Base-by-base conservation (phyloP, 2,329 filamentous ascomycete species). In the Pseudophaeomoniella oleicola region DNA sequence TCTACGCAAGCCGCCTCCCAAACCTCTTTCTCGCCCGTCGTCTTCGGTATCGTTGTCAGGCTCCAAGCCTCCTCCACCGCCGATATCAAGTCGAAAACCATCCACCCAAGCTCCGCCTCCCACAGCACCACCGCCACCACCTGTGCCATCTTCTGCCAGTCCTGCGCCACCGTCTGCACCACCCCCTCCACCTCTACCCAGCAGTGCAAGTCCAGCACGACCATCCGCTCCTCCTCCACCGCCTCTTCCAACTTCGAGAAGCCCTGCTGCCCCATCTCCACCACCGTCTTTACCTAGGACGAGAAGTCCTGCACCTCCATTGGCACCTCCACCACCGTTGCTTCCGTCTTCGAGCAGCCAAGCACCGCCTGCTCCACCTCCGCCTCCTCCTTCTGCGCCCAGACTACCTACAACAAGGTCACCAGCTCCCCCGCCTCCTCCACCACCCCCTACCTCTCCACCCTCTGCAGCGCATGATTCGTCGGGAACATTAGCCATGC, bases 1-100 rank as follows among this genome's bases (percentile, higher is more conserved):
- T 44, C 59, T 81, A 31, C 67, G 75, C 45, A 82, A 76, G 56
- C 62, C 63, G 30, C 65, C 64, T 32, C 59, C 59, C 35, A 63
- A 58, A 44, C 64, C 65, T 37, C 51, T 51, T 1, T 63, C 63
- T 30, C 64, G 81, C 43, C 75, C 81, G 2, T 57, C 66, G 4
- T 79, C 78, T 12, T 67, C 74, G 14, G 62, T 66, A 16, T 77
- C 75, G 22, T 63, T 69, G 46, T 63, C 67, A 41, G 73, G 48
- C 15, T 45, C 50, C 19, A 63, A 58, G 49, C 66, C 68, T 30
- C 71, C 71, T 4, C 69, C 72, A 14, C 72, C 72, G 31, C 72
- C 72, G 31, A 64, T 69, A 6, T 53, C 64, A 15, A 63, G 64
- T 30, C 64, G 74, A 44, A 78, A 77, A 50, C 68, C 71, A 5